phyloP scores from a whole-genome alignment of 208 protist genomes.

The Kentomonas sorsogonicus region DNA sequence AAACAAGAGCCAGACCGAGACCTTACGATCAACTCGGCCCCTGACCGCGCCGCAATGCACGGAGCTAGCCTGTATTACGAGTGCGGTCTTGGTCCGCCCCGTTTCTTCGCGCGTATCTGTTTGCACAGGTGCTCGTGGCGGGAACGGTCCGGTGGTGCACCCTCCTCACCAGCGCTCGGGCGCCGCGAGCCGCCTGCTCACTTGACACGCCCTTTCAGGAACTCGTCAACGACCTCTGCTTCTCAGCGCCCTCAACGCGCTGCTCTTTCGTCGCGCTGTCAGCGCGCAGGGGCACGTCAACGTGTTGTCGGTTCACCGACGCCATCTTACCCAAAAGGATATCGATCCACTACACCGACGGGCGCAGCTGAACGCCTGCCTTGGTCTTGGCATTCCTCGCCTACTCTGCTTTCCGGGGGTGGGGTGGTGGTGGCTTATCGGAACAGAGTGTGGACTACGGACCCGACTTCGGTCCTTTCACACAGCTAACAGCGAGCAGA shows the following conservation, averaged over 20 bases:
- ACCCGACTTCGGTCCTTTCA: no score
- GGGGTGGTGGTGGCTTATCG: no score
- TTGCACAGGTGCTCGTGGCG: no score
- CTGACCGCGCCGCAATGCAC: slow-evolving; percentile 88
- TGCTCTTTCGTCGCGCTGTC: slow-evolving; percentile 90
- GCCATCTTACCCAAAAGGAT: slow-evolving; percentile 67
- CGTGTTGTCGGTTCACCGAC: slow-evolving; percentile 72
- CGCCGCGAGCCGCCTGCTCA: slow-evolving; percentile 42
- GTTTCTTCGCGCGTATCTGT: no score
- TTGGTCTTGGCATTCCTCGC: no score
- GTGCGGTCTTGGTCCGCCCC: no score
- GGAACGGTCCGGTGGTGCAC: slow-evolving; percentile 93
- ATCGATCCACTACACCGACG: slow-evolving; percentile 58
- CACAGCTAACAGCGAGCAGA: slow-evolving; percentile 79
- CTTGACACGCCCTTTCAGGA: slow-evolving; percentile 83
- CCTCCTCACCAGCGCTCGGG: slow-evolving; percentile 70
- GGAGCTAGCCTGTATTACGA: no score
- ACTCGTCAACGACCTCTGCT: slow-evolving; percentile 91
- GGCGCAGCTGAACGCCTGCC: slow-evolving; percentile 67
- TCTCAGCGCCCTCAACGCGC: slow-evolving; percentile 87
- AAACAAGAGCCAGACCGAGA: slow-evolving; percentile 94
- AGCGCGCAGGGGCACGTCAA: slow-evolving; percentile 83
- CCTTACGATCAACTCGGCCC: slow-evolving; percentile 90
- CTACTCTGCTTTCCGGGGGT: no score
- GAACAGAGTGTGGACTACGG: no score